Percentiles rank a stretch among this genome's conserved stretches.
phyloP scores from a whole-genome alignment of 176 grass and related monocot species.

The Carex parvula region DNA sequence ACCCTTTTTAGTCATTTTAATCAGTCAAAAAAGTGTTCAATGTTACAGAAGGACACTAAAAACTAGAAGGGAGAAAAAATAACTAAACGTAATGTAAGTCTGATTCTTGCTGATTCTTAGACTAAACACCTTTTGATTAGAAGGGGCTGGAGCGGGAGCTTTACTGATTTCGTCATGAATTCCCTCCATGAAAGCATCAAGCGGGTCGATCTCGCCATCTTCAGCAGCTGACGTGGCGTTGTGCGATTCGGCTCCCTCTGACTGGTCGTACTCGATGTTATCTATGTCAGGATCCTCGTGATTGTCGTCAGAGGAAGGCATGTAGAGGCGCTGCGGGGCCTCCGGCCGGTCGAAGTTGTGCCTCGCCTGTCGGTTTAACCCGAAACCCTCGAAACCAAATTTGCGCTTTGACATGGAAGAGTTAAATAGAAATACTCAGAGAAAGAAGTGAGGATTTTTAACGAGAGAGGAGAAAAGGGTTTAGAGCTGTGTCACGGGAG shows the following conservation, averaged over 20 bases:
- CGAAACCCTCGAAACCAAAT: conserved; percentile 74
- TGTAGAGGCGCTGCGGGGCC: conserved; percentile 61
- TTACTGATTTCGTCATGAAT: conserved; percentile 87
- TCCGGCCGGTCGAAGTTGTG: conserved; percentile 84
- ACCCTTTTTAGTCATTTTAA: not conserved
- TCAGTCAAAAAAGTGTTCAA: not conserved
- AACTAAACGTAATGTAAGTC: not conserved
- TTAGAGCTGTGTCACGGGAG: not conserved
- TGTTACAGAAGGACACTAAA: not conserved
- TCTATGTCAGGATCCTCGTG: conserved; percentile 78
- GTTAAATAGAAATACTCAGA: not conserved
- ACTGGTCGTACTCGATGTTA: conserved; percentile 72
- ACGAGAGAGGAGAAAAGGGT: not conserved
- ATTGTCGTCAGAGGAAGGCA: conserved; percentile 35
- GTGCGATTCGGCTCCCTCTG: conserved; percentile 22
- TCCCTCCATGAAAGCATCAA: conserved; percentile 94
- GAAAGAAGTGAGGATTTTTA: not conserved
- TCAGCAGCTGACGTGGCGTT: conserved; percentile 1
- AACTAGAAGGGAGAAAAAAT: not conserved
- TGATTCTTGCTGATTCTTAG: conserved; percentile 10
- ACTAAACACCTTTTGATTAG: conserved; percentile 5
- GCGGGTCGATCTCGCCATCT: conserved; percentile 61
- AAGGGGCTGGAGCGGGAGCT: conserved; percentile 36
- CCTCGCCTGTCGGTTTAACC: conserved; percentile 58
- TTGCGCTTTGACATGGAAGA: conserved; percentile 82